A percentile compares a stretch with the other conserved stretches of the same genome.
These are phyloP conservation scores for Lentinula lateritia DNA, from an alignment of 768 basidiomycete species.

Conservation along the genomic window DNA sequence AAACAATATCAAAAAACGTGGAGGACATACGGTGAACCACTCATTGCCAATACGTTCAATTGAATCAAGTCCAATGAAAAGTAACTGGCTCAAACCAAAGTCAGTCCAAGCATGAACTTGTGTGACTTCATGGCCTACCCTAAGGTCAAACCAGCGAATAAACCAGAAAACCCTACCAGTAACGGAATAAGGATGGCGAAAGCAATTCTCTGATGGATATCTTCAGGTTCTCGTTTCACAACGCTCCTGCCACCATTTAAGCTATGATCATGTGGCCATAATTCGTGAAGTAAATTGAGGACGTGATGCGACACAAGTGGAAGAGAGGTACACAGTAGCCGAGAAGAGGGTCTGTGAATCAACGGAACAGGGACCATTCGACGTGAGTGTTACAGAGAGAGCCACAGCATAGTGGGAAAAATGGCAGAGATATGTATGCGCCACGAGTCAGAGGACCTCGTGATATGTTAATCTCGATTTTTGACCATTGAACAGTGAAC, in stretches of 20 bases:
- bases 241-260: constrained; percentile 6
- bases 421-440: not conserved
- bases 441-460: not conserved
- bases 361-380: constrained; percentile 33
- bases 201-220: not conserved
- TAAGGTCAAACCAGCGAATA: constrained; percentile 88
- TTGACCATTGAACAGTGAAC: too few species aligned
- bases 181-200: constrained; percentile 62
- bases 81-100: constrained; percentile 42
- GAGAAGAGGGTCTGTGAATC: constrained; percentile 31
- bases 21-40: constrained; percentile 67
- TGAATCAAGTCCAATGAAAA: constrained; percentile 93
- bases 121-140: not conserved
- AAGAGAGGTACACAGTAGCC: constrained; percentile 37
- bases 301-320: constrained; percentile 42
- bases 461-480: too few species aligned
- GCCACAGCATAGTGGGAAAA: not conserved
- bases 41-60: constrained; percentile 80
- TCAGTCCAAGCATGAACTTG: not conserved
- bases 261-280: not conserved
- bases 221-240: not conserved
- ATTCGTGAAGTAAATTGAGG: constrained; percentile 28
- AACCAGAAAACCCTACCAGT: constrained; percentile 75
- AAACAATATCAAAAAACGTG: not conserved
- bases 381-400: constrained; percentile 14